Evolutionary conservation across 306 rosid species (phyloP).

Genomic region (Acacia melanoxylon): DNA sequence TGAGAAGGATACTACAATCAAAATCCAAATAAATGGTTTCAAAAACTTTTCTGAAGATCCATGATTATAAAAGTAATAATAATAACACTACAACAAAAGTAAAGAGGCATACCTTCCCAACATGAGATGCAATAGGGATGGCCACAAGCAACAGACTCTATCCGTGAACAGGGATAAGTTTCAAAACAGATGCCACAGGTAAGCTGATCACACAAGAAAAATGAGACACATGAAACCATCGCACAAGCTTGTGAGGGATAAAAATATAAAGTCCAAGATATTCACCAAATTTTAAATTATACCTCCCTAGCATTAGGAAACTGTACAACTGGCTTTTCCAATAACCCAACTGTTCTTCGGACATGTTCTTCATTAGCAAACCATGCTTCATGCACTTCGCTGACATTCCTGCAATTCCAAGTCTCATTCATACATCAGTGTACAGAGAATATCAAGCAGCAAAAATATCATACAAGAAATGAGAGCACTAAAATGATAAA

Average conservation of each 20-base stretch:
- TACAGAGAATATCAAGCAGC: constrained; percentile 6
- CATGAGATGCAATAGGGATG: constrained; percentile 77
- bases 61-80: constrained; percentile 22
- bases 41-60: neutral
- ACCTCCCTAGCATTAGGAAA: constrained; percentile 48
- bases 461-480: constrained; percentile 12
- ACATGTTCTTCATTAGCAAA: constrained; percentile 71
- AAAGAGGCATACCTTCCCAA: constrained; percentile 53
- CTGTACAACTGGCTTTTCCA: constrained; percentile 49
- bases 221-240: constrained; percentile 5
- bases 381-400: constrained; percentile 81
- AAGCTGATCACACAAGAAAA: constrained; percentile 40
- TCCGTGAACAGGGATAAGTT: constrained; percentile 42
- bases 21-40: constrained; percentile 29
- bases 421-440: constrained; percentile 9
- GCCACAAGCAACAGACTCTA: constrained; percentile 68
- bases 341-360: constrained; percentile 66
- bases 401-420: constrained; percentile 55
- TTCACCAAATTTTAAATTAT: constrained; percentile 26
- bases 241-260: neutral
- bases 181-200: constrained; percentile 85
- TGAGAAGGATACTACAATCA: neutral
- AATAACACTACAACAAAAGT: constrained; percentile 14
- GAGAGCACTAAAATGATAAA: neutral
- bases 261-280: constrained; percentile 11